These are phyloP conservation scores for Xylariomycetidae sp. DNA, from an alignment of 2,329 filamentous ascomycete species.

Conservation along the genomic window DNA sequence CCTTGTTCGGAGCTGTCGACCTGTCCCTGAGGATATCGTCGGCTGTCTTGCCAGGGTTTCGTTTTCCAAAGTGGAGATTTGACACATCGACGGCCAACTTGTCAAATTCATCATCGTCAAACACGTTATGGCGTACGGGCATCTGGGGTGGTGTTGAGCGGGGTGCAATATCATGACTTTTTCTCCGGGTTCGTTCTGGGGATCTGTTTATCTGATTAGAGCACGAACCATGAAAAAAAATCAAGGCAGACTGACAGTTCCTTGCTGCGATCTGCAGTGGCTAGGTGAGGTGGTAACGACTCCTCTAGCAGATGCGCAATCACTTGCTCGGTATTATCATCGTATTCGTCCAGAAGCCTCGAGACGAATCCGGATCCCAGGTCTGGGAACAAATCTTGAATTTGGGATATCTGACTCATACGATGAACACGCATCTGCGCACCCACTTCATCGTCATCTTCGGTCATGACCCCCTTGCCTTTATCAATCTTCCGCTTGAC, in stretches of 20 bases:
- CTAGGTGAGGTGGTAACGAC: constrained; percentile 65
- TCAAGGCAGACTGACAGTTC: constrained; percentile 43
- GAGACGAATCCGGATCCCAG: constrained; percentile 79
- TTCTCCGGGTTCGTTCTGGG: constrained; percentile 22
- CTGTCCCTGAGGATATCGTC: constrained; percentile 67
- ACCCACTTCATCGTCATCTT: constrained; percentile 32
- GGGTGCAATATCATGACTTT: constrained; percentile 47
- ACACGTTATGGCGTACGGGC: constrained; percentile 65
- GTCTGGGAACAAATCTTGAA: constrained; percentile 92
- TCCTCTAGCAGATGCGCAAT: constrained; percentile 78
- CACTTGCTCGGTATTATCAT: constrained; percentile 71
- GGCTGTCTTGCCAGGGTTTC: constrained; percentile 57
- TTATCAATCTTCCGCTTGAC: constrained; percentile 57
- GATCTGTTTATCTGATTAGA: constrained; percentile 15
- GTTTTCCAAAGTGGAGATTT: constrained; percentile 76
- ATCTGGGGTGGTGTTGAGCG: constrained; percentile 53
- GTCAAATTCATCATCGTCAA: constrained; percentile 77
- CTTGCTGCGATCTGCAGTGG: constrained; percentile 58
- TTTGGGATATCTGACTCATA: constrained; percentile 78
- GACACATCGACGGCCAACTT: constrained; percentile 61
- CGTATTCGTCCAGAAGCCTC: constrained; percentile 73
- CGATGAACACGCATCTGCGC: constrained; percentile 67
- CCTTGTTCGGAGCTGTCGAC: constrained; percentile 65
- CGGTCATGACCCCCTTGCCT: constrained; percentile 50
- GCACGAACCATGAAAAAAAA: neutral